phyloP scores from a whole-genome alignment of 108 stramenopile species.

The Parmales sp. region DNA sequence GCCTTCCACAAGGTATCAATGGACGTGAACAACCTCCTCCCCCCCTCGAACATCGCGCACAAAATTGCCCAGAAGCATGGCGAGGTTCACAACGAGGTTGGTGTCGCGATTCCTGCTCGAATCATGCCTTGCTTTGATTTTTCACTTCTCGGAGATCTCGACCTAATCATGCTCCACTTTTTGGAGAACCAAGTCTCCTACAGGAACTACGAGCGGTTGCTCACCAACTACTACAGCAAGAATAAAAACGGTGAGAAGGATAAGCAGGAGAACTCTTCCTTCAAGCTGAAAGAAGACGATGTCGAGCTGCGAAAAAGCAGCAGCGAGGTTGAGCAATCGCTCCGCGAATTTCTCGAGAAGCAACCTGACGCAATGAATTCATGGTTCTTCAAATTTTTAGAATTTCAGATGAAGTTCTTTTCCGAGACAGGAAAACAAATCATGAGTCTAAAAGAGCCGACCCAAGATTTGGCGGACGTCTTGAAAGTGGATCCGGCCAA shows the following conservation, averaged over 20 bases:
- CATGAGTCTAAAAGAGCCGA: constrained; percentile 1
- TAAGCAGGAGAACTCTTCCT: too few species aligned
- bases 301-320: too few species aligned
- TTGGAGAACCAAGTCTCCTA: neutral
- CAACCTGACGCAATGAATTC: neutral
- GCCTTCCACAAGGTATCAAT: neutral
- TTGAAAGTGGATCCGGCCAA: neutral
- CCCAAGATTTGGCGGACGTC: neutral
- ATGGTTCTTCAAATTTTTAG: neutral
- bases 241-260: too few species aligned
- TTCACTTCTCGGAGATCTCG: neutral
- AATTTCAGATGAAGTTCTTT: neutral
- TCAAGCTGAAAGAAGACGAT: too few species aligned
- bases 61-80: neutral
- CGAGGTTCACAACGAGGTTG: constrained; percentile 6
- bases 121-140: constrained; percentile 9
- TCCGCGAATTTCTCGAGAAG: too few species aligned
- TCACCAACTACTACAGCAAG: too few species aligned
- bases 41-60: neutral
- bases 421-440: neutral
- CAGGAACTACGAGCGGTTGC: too few species aligned
- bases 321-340: too few species aligned
- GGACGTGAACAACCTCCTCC: neutral
- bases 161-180: constrained; percentile 6
- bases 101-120: neutral